These are phyloP conservation scores for Crithidia acanthocephali DNA, from an alignment of 208 protist genomes.

Conservation along the genomic window DNA sequence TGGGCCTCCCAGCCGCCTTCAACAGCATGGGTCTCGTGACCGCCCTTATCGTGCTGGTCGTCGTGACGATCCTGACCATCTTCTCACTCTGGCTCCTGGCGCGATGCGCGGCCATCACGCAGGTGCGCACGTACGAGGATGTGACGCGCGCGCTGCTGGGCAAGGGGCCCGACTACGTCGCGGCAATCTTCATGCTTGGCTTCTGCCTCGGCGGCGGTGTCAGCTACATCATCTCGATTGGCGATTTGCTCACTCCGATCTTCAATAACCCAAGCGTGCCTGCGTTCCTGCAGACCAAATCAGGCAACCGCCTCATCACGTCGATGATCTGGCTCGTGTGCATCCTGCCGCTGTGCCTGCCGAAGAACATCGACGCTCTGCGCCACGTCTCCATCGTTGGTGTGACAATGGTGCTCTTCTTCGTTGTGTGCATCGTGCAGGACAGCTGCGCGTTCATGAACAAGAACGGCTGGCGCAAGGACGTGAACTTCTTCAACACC, in stretches of 20 bases:
- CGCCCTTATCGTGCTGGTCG: conserved; percentile 48
- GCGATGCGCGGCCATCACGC: conserved; percentile 28
- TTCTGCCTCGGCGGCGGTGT: conserved; percentile 64
- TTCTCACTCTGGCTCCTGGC: conserved; percentile 71
- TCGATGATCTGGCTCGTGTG: conserved; percentile 52
- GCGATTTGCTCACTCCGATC: conserved; percentile 56
- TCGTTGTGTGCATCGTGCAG: conserved; percentile 61
- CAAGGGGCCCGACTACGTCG: conserved; percentile 30
- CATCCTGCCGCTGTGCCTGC: conserved; percentile 73
- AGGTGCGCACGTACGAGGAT: conserved; percentile 54
- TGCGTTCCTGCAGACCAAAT: conserved; percentile 30
- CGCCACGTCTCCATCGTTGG: conserved; percentile 60
- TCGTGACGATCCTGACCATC: conserved; percentile 49
- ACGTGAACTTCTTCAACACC: conserved; percentile 45
- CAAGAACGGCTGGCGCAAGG: conserved; percentile 39
- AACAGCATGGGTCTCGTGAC: conserved; percentile 57
- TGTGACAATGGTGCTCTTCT: conserved; percentile 61
- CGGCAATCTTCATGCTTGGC: conserved; percentile 40
- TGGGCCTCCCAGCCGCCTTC: conserved; percentile 64
- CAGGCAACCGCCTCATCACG: conserved; percentile 50
- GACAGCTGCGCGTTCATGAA: conserved; percentile 32
- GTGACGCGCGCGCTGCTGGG: conserved; percentile 26
- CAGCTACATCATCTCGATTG: conserved; percentile 73
- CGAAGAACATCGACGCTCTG: conserved; percentile 64
- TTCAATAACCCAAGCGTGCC: conserved; percentile 42